phyloP scores from a whole-genome alignment of 768 basidiomycete genomes.

The Boletellus ananiceps region DNA sequence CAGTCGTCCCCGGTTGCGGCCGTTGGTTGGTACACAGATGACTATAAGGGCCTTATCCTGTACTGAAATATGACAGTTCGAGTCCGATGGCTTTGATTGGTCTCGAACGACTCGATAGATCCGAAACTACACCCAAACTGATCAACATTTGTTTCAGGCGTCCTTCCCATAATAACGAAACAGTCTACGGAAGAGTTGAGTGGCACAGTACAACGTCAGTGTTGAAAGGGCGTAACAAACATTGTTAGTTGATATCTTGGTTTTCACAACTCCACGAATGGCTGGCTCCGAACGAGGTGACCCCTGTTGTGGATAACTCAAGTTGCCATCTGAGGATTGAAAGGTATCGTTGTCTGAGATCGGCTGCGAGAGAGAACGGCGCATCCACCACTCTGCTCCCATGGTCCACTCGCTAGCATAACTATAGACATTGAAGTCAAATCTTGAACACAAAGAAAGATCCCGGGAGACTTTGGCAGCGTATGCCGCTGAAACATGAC shows the following conservation, averaged over 20 bases:
- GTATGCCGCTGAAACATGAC: slow-evolving; percentile 89
- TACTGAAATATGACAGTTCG: slow-evolving; percentile 92
- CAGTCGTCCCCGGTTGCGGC: not conserved
- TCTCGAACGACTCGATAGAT: slow-evolving; percentile 77
- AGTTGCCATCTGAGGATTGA: not conserved
- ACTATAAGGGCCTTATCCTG: slow-evolving; percentile 31
- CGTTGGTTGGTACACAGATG: not conserved
- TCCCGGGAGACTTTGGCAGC: slow-evolving; percentile 83
- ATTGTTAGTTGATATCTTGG: slow-evolving; percentile 83
- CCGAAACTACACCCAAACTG: slow-evolving; percentile 86
- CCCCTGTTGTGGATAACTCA: slow-evolving; percentile 9
- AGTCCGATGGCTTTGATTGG: slow-evolving; percentile 87
- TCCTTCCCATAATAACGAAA: slow-evolving; percentile 93
- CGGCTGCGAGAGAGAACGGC: slow-evolving; percentile 43
- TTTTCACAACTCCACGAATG: slow-evolving; percentile 82
- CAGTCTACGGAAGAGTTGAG: slow-evolving; percentile 48
- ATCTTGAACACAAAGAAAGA: slow-evolving; percentile 81
- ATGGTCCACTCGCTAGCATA: slow-evolving; percentile 96
- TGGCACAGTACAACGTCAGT: not conserved
- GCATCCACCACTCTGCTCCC: slow-evolving; percentile 95
- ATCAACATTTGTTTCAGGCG: slow-evolving; percentile 85
- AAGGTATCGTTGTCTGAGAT: slow-evolving; percentile 10
- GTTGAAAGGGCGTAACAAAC: slow-evolving; percentile 40
- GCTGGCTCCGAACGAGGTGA: slow-evolving; percentile 25
- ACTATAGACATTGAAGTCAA: slow-evolving; percentile 95